These are phyloP conservation scores for Puccinia novopanici DNA, from an alignment of 1,284 basidiomycete genomes.

Conservation along the genomic window DNA sequence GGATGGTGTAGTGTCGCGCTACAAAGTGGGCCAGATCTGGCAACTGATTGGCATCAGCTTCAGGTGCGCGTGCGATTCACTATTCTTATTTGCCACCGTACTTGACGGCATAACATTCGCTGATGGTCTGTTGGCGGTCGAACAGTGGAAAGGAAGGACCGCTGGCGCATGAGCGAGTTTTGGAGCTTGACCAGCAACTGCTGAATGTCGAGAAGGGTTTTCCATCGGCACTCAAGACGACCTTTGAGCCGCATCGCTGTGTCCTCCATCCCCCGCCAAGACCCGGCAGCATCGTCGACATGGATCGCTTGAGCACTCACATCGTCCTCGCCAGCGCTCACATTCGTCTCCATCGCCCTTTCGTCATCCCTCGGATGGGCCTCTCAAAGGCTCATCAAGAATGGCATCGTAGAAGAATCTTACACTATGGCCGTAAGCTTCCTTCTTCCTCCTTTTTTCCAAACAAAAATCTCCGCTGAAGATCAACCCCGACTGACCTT, in stretches of 20 bases:
- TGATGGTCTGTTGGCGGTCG: not conserved
- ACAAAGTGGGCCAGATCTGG: conserved; percentile 28
- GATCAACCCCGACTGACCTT: not conserved
- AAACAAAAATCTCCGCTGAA: not conserved
- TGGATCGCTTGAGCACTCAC: conserved; percentile 27
- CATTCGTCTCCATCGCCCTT: conserved; percentile 33
- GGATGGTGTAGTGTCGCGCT: conserved; percentile 18
- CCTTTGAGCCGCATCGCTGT: conserved; percentile 1
- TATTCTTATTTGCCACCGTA: not conserved
- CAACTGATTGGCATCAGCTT: conserved; percentile 41
- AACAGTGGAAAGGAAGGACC: not conserved
- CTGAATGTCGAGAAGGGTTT: conserved; percentile 19
- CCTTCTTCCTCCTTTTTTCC: too few relatives aligned
- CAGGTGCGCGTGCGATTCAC: not conserved
- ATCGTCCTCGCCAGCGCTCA: conserved; percentile 27
- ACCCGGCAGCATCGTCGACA: not conserved
- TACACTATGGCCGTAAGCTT: conserved; percentile 33
- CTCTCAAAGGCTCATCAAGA: not conserved
- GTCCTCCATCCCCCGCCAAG: conserved; percentile 4
- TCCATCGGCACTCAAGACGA: conserved; percentile 8
- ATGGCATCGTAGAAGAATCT: conserved; percentile 21
- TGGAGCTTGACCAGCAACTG: conserved; percentile 33
- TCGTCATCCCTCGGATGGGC: conserved; percentile 6
- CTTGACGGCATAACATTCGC: not conserved
- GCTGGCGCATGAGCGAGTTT: conserved; percentile 5